Percentiles rank a stretch among this genome's conserved stretches.
Conservation (phyloP, 2,329 filamentous ascomycete species). For the Apiospora pterosperma region DNA sequence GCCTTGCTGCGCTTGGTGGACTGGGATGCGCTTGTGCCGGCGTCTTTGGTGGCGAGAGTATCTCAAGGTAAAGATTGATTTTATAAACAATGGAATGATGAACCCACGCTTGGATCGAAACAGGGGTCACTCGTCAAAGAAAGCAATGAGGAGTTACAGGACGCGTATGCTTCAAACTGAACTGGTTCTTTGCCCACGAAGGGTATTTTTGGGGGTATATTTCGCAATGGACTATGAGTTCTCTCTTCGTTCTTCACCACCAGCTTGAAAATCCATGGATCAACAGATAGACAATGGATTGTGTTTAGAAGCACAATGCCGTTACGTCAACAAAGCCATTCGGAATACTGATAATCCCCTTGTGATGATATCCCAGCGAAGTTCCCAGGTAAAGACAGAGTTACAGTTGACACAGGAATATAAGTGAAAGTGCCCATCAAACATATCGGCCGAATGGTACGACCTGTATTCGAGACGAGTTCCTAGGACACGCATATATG, state of each 20-base stretch:
- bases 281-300: no score
- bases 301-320: not conserved
- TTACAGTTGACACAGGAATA: no score
- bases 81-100: not conserved
- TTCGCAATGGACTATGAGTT: not conserved
- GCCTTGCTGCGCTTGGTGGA: conserved; percentile 39
- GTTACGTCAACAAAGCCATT: not conserved
- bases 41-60: conserved; percentile 45
- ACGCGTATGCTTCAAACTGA: not conserved
- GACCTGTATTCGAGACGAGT: no score
- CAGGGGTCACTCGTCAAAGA: not conserved
- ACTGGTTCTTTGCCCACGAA: not conserved
- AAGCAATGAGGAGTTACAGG: not conserved
- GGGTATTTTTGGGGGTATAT: not conserved
- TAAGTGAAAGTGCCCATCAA: no score
- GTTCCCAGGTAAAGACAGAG: no score
- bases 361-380: no score
- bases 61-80: conserved; percentile 29
- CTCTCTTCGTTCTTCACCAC: not conserved
- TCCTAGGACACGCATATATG: no score
- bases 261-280: not conserved
- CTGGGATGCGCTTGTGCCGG: conserved; percentile 41
- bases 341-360: not conserved
- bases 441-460: no score
- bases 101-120: not conserved